These are phyloP conservation scores for Oleoguttula mirabilis DNA, from an alignment of 495 filamentous ascomycete genomes.

Conservation along the genomic window DNA sequence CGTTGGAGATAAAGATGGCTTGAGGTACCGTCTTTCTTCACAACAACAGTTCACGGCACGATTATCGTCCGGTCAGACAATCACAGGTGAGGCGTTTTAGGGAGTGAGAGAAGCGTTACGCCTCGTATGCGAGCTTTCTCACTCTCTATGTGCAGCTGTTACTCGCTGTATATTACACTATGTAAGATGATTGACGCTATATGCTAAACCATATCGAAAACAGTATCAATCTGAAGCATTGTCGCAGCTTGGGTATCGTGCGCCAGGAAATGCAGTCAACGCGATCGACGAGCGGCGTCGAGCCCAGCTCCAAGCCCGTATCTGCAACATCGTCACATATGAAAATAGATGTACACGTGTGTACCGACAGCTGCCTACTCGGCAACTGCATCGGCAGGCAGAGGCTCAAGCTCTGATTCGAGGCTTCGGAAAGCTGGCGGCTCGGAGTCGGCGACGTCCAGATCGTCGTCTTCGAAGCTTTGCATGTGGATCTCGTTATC, in stretches of 20 bases:
- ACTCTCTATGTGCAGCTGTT: too few relatives aligned
- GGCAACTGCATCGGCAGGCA: background rate
- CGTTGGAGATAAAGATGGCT: too few relatives aligned
- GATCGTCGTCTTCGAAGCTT: slow-evolving; percentile 14
- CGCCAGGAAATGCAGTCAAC: slow-evolving; percentile 13
- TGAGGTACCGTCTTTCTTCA: too few relatives aligned
- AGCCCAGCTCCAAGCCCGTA: background rate
- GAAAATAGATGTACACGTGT: background rate
- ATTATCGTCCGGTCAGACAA: too few relatives aligned
- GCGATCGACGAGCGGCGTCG: background rate
- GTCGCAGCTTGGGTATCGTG: slow-evolving; percentile 9
- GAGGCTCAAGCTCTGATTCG: slow-evolving; percentile 15
- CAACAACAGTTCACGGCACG: too few relatives aligned
- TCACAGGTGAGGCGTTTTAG: too few relatives aligned
- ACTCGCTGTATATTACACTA: slow-evolving; percentile 1
- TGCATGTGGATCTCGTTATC: slow-evolving; percentile 13
- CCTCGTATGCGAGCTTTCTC: too few relatives aligned
- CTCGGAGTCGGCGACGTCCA: slow-evolving; percentile 14
- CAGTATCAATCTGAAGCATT: slow-evolving; percentile 9
- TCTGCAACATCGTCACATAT: background rate
- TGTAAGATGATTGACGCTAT: background rate
- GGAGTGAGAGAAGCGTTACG: too few relatives aligned
- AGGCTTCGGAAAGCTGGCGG: slow-evolving; percentile 18
- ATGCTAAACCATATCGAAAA: slow-evolving; percentile 8
- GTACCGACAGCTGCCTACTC: background rate